These are phyloP conservation scores for Monosporozyma unispora DNA, from an alignment of 805 yeast species.

Conservation along the genomic window DNA sequence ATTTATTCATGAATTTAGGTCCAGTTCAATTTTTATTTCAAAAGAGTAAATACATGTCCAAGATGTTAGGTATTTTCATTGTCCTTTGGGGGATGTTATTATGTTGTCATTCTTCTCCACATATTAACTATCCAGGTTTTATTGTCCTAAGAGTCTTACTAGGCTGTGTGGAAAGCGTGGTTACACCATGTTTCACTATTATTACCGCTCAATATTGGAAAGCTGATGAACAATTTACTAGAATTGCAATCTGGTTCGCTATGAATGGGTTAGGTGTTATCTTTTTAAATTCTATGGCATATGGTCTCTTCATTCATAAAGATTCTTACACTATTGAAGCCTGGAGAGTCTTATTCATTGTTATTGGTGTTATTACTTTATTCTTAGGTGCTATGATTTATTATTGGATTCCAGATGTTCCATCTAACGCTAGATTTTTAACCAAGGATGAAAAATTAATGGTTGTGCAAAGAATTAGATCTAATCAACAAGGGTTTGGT, in stretches of 20 bases:
- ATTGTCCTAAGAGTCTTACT: constrained; percentile 40
- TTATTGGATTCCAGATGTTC: constrained; percentile 49
- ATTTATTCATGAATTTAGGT: constrained; percentile 44
- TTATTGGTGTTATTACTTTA: constrained; percentile 52
- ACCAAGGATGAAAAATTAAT: constrained; percentile 34
- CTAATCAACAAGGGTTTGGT: constrained; percentile 51
- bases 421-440: constrained; percentile 41
- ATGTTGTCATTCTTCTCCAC: constrained; percentile 42
- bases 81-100: constrained; percentile 57
- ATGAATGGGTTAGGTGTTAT: constrained; percentile 40
- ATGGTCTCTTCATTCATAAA: constrained; percentile 38
- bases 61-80: constrained; percentile 39
- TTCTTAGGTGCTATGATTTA: constrained; percentile 39
- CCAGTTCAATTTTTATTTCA: constrained; percentile 33
- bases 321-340: constrained; percentile 36
- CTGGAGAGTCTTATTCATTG: constrained; percentile 54
- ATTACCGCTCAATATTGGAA: constrained; percentile 53
- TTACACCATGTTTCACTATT: constrained; percentile 49
- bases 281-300: constrained; percentile 46
- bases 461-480: constrained; percentile 45
- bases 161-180: constrained; percentile 44
- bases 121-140: constrained; percentile 37
- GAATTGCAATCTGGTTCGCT: constrained; percentile 39
- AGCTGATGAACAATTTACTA: constrained; percentile 36
- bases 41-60: constrained; percentile 44